These are phyloP conservation scores for Kwoniella dendrophila DNA, from an alignment of 768 basidiomycete species.

Conservation along the genomic window DNA sequence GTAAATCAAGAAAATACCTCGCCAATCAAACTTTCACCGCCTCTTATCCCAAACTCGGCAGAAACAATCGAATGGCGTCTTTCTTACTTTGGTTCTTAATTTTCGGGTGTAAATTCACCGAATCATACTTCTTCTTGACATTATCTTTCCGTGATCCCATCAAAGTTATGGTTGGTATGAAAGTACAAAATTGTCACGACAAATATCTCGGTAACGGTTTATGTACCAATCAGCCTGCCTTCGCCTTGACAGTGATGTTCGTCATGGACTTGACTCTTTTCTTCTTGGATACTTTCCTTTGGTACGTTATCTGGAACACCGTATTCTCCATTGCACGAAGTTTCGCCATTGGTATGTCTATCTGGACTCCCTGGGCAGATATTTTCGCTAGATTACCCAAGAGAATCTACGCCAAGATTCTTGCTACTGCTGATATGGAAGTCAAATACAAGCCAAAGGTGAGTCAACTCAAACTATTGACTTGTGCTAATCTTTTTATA, in stretches of 20 bases:
- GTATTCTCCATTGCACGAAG: conserved; percentile 68
- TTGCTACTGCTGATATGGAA: conserved; percentile 94
- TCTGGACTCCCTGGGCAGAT: conserved; percentile 99
- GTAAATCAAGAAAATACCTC: conserved; percentile 94
- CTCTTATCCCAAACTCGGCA: conserved; percentile 74
- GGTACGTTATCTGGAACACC: conserved; percentile 99
- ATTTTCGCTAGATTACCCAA: conserved; percentile 95
- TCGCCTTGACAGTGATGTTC: conserved; percentile 96
- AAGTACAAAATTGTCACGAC: conserved; percentile 85
- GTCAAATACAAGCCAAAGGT: conserved; percentile 99
- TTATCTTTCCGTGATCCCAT: conserved; percentile 92
- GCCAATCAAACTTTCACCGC: conserved; percentile 99
- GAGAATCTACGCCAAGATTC: conserved; percentile 91
- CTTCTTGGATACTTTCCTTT: conserved; percentile 99
- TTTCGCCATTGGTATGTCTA: conserved; percentile 87
- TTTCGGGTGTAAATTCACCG: conserved; percentile 93
- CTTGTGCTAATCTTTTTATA: conserved; percentile 50
- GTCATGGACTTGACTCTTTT: conserved; percentile 95
- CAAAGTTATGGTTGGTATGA: conserved; percentile 93
- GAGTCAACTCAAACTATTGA: conserved; percentile 32
- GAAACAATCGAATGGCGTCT: conserved; percentile 72
- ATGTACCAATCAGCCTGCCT: conserved; percentile 90
- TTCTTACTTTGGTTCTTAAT: conserved; percentile 84
- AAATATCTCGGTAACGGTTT: conserved; percentile 79
- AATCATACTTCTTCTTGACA: conserved; percentile 98